Conservation (phyloP, 108 stramenopile genomes). For the Chaetoceros tenuissimus region DNA sequence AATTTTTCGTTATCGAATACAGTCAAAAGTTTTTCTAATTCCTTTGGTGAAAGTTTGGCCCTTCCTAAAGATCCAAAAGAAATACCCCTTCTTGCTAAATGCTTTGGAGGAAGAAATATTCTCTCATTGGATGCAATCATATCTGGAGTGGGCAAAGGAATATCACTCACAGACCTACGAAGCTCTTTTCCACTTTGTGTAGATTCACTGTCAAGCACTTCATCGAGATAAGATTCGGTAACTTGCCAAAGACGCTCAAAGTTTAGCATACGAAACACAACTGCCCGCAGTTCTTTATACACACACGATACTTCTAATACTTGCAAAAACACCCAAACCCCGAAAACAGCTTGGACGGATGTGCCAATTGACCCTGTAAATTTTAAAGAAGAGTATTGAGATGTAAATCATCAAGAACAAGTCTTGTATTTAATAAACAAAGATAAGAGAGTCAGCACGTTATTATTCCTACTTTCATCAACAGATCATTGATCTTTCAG, state of each 20-base stretch:
- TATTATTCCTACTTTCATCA: too few relatives aligned
- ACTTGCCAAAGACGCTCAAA: conserved; percentile 75
- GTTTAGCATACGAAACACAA: conserved; percentile 79
- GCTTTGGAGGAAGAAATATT: conserved; percentile 60
- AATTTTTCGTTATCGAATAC: conserved; percentile 62
- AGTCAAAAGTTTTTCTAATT: conserved; percentile 39
- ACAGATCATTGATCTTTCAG: too few relatives aligned
- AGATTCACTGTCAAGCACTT: not conserved
- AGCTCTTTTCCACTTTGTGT: conserved; percentile 2
- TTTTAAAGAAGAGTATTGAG: not conserved
- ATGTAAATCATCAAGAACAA: not conserved
- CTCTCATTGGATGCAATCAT: conserved; percentile 51
- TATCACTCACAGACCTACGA: conserved; percentile 6
- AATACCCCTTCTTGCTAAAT: conserved; percentile 52
- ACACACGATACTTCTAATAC: conserved; percentile 78
- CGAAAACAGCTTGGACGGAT: conserved; percentile 40
- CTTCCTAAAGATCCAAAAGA: conserved; percentile 70
- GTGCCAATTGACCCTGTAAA: conserved; percentile 49
- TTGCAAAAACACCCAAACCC: conserved; percentile 62
- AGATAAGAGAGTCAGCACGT: not conserved
- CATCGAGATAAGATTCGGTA: conserved; percentile 17
- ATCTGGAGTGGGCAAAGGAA: conserved; percentile 43
- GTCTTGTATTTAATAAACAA: not conserved
- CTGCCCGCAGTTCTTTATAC: conserved; percentile 75
- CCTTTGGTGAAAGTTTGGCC: conserved; percentile 48